Conservation (phyloP, 2,329 filamentous ascomycete species). For the Coniochaeta ligniaria region DNA sequence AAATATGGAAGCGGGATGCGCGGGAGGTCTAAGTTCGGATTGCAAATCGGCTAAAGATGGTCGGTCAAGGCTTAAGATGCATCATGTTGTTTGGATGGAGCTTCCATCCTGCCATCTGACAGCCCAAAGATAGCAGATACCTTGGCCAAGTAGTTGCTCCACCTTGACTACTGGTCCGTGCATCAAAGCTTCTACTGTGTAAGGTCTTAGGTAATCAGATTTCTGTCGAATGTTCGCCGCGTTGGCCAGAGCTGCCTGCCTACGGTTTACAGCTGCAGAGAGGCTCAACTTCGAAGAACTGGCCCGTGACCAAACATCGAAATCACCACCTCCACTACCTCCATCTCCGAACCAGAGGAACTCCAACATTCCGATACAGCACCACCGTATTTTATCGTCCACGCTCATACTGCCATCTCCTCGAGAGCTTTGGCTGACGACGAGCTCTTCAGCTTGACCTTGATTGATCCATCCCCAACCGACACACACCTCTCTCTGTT, state of each 20-base stretch:
- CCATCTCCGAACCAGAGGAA: not conserved
- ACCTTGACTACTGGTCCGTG: not conserved
- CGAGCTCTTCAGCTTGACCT: not conserved
- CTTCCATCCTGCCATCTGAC: not conserved
- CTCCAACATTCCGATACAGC: not conserved
- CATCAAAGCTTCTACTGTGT: not conserved
- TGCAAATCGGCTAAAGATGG: not conserved
- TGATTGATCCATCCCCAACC: not conserved
- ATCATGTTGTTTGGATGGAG: not conserved
- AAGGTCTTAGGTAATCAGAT: not conserved
- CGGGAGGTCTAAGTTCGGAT: not conserved
- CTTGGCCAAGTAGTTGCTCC: not conserved
- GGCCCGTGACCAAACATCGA: not conserved
- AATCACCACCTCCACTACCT: not conserved
- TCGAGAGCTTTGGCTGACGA: not conserved
- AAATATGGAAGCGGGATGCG: not conserved
- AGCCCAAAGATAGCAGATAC: not conserved
- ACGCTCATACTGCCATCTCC: not conserved
- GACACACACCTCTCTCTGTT: not conserved
- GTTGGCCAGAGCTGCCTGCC: not conserved
- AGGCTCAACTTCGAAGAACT: not conserved
- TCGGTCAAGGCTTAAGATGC: not conserved
- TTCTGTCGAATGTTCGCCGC: not conserved
- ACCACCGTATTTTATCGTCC: not conserved
- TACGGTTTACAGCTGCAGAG: not conserved